Base-by-base conservation (phyloP, 257 asterid species). In the Datura wrightii region DNA sequence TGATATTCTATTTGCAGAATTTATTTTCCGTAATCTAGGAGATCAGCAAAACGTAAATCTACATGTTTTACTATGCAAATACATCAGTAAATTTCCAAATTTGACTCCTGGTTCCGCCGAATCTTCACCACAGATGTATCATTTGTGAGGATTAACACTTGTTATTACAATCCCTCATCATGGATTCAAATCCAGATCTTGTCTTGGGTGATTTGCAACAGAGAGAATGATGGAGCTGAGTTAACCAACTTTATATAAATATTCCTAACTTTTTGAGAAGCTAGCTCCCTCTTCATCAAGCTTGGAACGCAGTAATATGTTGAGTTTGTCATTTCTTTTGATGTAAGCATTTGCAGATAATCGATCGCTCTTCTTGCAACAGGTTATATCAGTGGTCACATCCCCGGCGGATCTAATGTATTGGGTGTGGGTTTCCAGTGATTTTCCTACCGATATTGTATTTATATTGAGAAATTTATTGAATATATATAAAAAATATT, bases 181-280 rank as follows among this genome's bases (percentile, higher is more conserved):
- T 50, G 54, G 54, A 13, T 53, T 11, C 58, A 53, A 53, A 53
- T 53, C 18, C 5, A 4, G 58, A 52, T 52, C 56, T 53, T 53
- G 18, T 11, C 58, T 53, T 53, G 31, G 31, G 31, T 37, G 19
- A 37, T 34, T 42, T 14, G 11, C 13, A 66, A 66, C 1, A 3
- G 76, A 66, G 76, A 66, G 37, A 24, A 24, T 66, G 24, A 66
- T 66, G 76, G 6, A 66, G 74, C 24, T 66, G 50, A 66, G 50
- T 8, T 37, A 7, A 6, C 5, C 67, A 14, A 8, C 36, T 14
- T 24, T 24, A 24, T 24, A 24, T 24, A 24, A 24, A 24, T 24
- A 24, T 24, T 24, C 31, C 31, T 24, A 24, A 24, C 31, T 24
- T 24, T 24, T 24, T 24, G 31, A 24, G 31, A 24, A 24, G 31